Base-by-base conservation (phyloP, 1,284 basidiomycete genomes). In the Mrakiaceae sp. region DNA sequence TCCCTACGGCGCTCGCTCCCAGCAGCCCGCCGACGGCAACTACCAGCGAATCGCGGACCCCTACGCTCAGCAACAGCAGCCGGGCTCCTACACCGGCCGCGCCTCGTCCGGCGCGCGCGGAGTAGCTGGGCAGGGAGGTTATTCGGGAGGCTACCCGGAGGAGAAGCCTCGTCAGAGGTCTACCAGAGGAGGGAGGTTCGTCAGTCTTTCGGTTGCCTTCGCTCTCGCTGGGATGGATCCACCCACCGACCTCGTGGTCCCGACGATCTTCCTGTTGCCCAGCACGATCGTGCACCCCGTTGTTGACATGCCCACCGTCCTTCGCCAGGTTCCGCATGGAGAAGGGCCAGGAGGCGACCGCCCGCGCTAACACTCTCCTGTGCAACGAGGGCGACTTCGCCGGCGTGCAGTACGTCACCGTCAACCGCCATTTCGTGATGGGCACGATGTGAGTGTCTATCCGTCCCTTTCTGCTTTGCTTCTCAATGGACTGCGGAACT, bases 351-450 rank as follows among this genome's bases (percentile, higher is more conserved):
- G 65, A 62, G 6, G 16, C 61, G 6, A 66, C 61, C 1, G 65
- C 65, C 9, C 58, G 63, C 46, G 53, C 53, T 7, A 66, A 66
- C 52, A 67, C 68, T 16, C 62, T 72, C 48, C 66, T 72, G 43
- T 64, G 69, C 42, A 70, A 64, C 64, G 63, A 69, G 57, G 46
- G 60, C 4, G 71, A 72, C 53, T 67, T 69, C 58, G 59, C 50
- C 3, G 58, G 62, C 16, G 64, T 62, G 5, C 65, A 66, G 4
- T 72, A 66, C 40, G 70, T 71, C 42, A 40, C 50, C 52, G 63
- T 72, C 56, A 71, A 72, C 62, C 66, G 70, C 3, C 53, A 59
- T 46, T 71, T 61, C 54, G 62, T 69, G 48, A 65, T 70, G 40
- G 65, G 67, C 3, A 68, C 67, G 27, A 66, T 64, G 68, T 69